Base-by-base conservation (phyloP, 2,329 filamentous ascomycete genomes). In the Hawksworthiomyces lignivorus region DNA sequence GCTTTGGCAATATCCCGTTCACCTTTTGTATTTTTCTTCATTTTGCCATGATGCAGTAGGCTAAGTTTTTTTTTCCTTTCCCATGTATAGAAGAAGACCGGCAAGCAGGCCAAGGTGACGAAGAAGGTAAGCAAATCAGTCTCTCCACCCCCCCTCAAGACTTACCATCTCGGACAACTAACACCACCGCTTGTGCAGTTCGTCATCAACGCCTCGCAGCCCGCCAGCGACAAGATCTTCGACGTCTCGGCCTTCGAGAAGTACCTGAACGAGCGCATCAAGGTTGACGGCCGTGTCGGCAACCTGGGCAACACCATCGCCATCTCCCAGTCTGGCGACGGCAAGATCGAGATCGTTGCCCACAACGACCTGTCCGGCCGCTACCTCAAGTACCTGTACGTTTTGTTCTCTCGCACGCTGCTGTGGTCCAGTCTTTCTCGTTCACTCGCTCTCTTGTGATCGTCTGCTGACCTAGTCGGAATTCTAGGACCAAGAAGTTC, bases 231-330 rank as follows among this genome's bases (percentile, higher is more conserved):
- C 81, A 97, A 97, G 84, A 98, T 98, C 81, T 97, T 98, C 82
- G 92, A 98, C 70, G 82, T 95, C 68, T 82, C 86, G 61, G 89
- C 89, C 58, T 98, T 98, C 70, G 89, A 96, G 77, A 97, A 97
- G 82, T 98, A 98, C 85, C 86, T 98, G 52, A 89, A 96, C 80
- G 92, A 97, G 73, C 88, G 86, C 75, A 94, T 98, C 83, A 98
- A 98, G 87, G 88, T 98, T 60, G 92, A 96, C 58, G 90, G 90
- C 75, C 90, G 88, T 65, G 89, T 90, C 64, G 89, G 89, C 61
- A 97, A 98, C 83, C 85, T 98, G 58, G 92, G 92, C 66, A 92
- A 97, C 64, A 80, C 76, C 66, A 82, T 98, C 64, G 74, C 80
- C 65, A 92, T 98, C 77, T 82, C 80, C 63, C 87, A 94, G 79